Base-by-base conservation (phyloP, 1,284 basidiomycete genomes). In the Fomitopsis schrenkii region DNA sequence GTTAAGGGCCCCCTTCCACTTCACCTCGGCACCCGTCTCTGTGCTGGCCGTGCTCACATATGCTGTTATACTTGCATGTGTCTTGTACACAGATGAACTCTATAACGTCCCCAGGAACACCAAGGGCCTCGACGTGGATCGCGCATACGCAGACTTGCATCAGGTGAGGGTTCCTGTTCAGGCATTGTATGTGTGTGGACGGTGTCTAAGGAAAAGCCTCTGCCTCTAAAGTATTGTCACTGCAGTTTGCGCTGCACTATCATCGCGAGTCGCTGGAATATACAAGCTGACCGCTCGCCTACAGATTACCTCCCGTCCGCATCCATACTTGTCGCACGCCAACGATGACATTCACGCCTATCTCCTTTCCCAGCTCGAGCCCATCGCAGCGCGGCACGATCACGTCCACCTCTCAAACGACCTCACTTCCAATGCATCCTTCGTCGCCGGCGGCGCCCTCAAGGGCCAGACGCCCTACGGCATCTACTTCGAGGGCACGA, bases 241-340 rank as follows among this genome's bases (percentile, higher is more conserved):
- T 8, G 30, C 4, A 33, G 30, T 33, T 8, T 3, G 8, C 8
- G 30, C 9, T 46, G 28, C n/a, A n/a, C n/a, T n/a, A n/a, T n/a
- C n/a, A n/a, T n/a, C n/a, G n/a, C n/a, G n/a, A n/a, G 2, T 8
- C 15, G 48, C 30, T 10, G 22, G 7, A 38, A 15, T 45, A 56
- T 38, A 56, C 14, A 59, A n/a, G 28, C 48, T 62, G 35, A 42
- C 17, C 52, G 4, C 22, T 26, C 12, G 17, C 19, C 42, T 42
- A 60, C 62, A 90, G 87, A 85, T 93, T 57, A 81, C 91, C 4
- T 74, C 79, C 6, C 78, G 80, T 36, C 90, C 91, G 0, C 91
- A 90, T 69, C 85, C 91, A 0, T 91, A 85, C 75, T 86, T 89
- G 68, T 90, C 89, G 0, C 89, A 87, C 72, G 81, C 85, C 15